phyloP scores from a whole-genome alignment of 371 early-diverging fungal species.

The Haplosporangium sp. region DNA sequence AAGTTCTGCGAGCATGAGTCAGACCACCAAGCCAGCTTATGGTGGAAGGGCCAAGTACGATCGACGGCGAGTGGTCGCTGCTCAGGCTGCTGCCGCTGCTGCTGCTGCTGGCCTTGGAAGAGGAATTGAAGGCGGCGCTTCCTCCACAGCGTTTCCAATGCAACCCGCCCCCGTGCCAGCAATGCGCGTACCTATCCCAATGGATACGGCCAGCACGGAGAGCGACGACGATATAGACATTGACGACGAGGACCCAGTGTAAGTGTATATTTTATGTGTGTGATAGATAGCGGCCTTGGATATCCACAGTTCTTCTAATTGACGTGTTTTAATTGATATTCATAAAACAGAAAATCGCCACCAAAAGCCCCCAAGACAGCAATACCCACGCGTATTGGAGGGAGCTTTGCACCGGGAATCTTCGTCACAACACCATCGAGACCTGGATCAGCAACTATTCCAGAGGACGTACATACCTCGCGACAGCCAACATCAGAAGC shows the following conservation, averaged over 20 bases:
- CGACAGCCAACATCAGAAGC: slow-evolving; percentile 6
- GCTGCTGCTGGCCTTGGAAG: slow-evolving; percentile 54
- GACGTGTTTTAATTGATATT: no score
- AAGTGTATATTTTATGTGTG: slow-evolving; percentile 22
- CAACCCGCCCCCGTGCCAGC: slow-evolving; percentile 37
- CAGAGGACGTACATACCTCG: slow-evolving; percentile 29
- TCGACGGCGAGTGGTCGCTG: slow-evolving; percentile 56
- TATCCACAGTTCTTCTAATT: no score
- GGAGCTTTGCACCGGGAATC: slow-evolving; percentile 49
- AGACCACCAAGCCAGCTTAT: slow-evolving; percentile 8
- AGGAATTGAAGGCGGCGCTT: slow-evolving; percentile 36
- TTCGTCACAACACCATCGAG: slow-evolving; percentile 49
- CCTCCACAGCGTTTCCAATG: slow-evolving; percentile 30
- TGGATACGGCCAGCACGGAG: slow-evolving; percentile 49
- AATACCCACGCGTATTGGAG: slow-evolving; percentile 36
- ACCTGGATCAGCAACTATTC: slow-evolving; percentile 47
- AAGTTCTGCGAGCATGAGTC: not conserved
- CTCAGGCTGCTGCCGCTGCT: slow-evolving; percentile 53
- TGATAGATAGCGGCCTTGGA: no score
- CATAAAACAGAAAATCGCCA: slow-evolving; percentile 46
- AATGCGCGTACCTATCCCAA: slow-evolving; percentile 32
- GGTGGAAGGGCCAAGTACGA: slow-evolving; percentile 37
- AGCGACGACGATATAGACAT: slow-evolving; percentile 69
- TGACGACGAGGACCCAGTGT: slow-evolving; percentile 63
- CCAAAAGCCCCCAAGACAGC: slow-evolving; percentile 37